Base-by-base conservation (phyloP, 805 yeast species). In the Candida ulmi region DNA sequence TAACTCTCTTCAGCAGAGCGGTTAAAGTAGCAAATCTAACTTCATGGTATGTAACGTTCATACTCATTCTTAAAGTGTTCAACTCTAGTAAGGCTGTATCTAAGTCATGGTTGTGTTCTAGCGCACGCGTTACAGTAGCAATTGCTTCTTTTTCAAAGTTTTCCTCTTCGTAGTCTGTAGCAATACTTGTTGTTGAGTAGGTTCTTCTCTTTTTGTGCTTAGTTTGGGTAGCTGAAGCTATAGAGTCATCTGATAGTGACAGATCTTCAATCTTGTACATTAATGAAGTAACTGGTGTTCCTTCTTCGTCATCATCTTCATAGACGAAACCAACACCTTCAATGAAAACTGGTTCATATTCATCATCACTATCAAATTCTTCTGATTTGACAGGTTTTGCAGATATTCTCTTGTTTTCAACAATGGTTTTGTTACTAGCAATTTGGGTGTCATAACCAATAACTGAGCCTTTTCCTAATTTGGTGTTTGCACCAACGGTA, bases 21-120 rank as follows among this genome's bases (percentile, higher is more conserved):
- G 71, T 69, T 27, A 79, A 68, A 0, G 96, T 87, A 5, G 95
- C 95, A 24, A 68, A 62, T 57, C 97, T 76, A 12, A 93, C 97
- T 56, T 90, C 96, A 54, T 87, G 95, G 61, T 93, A 91, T 0
- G 93, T 76, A 15, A 88, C 99, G 59, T 93, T 88, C 93, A 90
- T 84, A 54, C 96, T 87, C 99, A 93, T 91, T 65, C 98, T 76
- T 55, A 93, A 71, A 0, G 99, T 93, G 59, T 91, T 91, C 53
- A 93, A 74, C 65, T 93, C 99, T 43, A 93, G 67, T 47, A 88
- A 65, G 0, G 99, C 97, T 12, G 96, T 90, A 58, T 91, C 97
- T 44, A 88, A 71, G 54, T 86, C 95, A 62, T 93, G 99, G 60
- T 88, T 85, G 55, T 90, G 83, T 50, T 85, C 91, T 62, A 93